Percentiles rank a stretch among this genome's conserved stretches.
These are phyloP conservation scores for Pleurotus sapidus DNA, from an alignment of 768 basidiomycete species.

Conservation along the genomic window DNA sequence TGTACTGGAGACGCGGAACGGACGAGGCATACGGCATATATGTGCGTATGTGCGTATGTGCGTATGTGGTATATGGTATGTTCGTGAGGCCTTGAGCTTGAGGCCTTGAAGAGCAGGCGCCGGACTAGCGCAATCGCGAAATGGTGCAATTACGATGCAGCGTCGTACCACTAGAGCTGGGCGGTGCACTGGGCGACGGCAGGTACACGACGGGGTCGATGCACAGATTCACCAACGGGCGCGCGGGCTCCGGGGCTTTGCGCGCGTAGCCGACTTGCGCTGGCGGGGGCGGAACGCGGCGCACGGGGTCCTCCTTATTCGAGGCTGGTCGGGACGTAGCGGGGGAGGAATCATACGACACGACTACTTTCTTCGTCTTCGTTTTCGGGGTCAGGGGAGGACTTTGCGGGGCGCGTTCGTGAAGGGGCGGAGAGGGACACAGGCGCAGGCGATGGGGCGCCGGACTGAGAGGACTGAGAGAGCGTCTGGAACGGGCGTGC, in stretches of 20 bases:
- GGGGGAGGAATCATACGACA: slow-evolving; percentile 46
- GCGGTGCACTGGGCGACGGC: slow-evolving; percentile 14
- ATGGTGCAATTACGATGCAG: not conserved
- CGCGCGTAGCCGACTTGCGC: slow-evolving; percentile 33
- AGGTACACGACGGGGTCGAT: slow-evolving; percentile 33
- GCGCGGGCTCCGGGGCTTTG: slow-evolving; percentile 18
- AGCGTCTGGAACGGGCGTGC: slow-evolving; percentile 66
- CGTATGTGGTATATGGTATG: too few relatives aligned
- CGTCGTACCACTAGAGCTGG: not conserved
- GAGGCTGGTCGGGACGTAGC: slow-evolving; percentile 33
- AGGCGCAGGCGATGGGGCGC: slow-evolving; percentile 8
- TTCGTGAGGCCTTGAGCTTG: too few relatives aligned
- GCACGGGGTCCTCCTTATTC: slow-evolving; percentile 28
- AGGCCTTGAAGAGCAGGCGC: too few relatives aligned
- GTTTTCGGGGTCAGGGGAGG: slow-evolving; percentile 53
- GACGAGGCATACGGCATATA: too few relatives aligned
- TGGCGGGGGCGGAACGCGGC: slow-evolving; percentile 37
- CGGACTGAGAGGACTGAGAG: slow-evolving; percentile 17
- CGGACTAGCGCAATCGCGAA: too few relatives aligned
- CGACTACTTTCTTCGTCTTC: slow-evolving; percentile 46
- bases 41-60: too few relatives aligned
- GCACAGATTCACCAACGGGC: slow-evolving; percentile 44
- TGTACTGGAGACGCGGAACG: too few relatives aligned
- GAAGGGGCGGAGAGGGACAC: slow-evolving; percentile 24
- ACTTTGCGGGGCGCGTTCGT: slow-evolving; percentile 48